phyloP scores from a whole-genome alignment of 495 filamentous ascomycete genomes.

The Aspergillus avenaceus region DNA sequence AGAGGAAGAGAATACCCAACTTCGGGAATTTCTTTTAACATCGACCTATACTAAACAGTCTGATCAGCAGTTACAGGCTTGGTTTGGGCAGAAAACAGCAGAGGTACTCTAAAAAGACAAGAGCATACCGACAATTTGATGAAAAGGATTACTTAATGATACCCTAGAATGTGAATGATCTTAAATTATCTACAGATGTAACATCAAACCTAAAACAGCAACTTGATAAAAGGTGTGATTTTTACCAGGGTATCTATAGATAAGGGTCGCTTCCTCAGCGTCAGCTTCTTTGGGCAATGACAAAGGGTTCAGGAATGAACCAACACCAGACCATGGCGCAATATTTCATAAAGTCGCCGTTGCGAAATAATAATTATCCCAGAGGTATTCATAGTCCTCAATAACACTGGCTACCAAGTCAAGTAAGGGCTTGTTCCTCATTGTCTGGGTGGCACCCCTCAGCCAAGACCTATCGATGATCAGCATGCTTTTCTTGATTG shows the following conservation, averaged over 20 bases:
- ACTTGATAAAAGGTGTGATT: neutral
- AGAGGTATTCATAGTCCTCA: constrained; percentile 95
- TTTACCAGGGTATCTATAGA: too few species aligned
- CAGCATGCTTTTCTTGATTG: constrained; percentile 18
- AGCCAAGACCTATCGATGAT: constrained; percentile 51
- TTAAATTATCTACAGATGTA: constrained; percentile 2
- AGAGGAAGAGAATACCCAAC: constrained; percentile 59
- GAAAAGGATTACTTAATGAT: constrained; percentile 9
- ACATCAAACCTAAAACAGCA: too few species aligned
- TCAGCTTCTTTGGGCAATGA: too few species aligned
- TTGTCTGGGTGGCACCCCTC: constrained; percentile 55
- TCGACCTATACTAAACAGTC: constrained; percentile 20
- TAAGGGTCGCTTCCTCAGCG: too few species aligned
- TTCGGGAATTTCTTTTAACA: constrained; percentile 69
- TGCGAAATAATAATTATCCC: constrained; percentile 96
- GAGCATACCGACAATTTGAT: neutral
- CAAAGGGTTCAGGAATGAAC: neutral
- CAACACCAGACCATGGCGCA: neutral
- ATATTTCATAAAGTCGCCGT: constrained; percentile 57
- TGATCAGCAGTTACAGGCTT: constrained; percentile 31
- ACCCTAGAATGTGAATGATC: constrained; percentile 1
- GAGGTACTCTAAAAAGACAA: constrained; percentile 25
- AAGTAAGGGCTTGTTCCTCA: constrained; percentile 72
- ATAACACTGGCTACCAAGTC: constrained; percentile 76
- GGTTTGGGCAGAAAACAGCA: constrained; percentile 36